Conservation (phyloP, 331 rosid species). For the Acacia concinna region DNA sequence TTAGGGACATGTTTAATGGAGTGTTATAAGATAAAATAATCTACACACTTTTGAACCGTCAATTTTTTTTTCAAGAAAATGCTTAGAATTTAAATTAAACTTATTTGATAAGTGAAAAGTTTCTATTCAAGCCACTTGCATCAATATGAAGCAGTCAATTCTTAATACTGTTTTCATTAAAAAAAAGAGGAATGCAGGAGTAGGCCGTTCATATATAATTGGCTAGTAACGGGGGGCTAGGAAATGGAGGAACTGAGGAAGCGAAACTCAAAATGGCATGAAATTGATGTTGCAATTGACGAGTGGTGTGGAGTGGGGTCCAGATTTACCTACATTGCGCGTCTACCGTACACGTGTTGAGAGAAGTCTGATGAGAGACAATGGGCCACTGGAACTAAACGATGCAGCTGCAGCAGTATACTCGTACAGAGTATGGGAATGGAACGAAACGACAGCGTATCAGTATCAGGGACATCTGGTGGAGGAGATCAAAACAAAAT, state of each 20-base stretch:
- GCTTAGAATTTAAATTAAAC: no score
- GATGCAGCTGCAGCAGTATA: neutral
- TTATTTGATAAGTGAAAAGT: no score
- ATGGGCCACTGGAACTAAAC: neutral
- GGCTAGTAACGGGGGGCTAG: neutral
- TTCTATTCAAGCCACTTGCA: neutral
- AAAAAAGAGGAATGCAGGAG: neutral
- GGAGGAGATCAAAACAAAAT: neutral
- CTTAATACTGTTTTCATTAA: neutral
- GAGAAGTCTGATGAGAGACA: neutral
- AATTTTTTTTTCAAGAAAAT: no score
- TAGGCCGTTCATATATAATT: neutral
- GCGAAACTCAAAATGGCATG: neutral
- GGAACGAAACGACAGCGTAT: neutral
- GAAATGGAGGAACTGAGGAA: neutral
- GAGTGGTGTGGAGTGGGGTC: neutral
- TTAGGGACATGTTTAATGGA: no score
- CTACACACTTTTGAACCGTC: no score
- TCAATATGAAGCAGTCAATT: neutral
- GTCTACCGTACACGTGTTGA: slow-evolving; percentile 34
- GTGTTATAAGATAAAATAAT: no score
- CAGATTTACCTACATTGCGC: neutral
- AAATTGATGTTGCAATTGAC: slow-evolving; percentile 8
- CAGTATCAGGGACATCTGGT: neutral
- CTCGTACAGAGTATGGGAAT: neutral